These are phyloP conservation scores for Pestalotiopsis sp. DNA, from an alignment of 2,329 filamentous ascomycete species.

Conservation along the genomic window DNA sequence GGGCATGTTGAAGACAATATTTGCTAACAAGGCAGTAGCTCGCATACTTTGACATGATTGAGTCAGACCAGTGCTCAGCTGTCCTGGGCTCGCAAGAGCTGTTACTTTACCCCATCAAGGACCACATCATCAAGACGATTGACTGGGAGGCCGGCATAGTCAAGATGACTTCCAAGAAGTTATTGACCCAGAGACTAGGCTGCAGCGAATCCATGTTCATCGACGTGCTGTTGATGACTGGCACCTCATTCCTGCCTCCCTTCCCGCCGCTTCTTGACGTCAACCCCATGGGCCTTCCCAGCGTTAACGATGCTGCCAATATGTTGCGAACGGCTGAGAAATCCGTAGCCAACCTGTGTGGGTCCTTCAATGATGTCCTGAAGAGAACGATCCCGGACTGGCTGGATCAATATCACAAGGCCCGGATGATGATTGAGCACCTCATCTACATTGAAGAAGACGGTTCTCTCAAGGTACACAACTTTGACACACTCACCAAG, in stretches of 20 bases:
- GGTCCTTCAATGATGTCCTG: constrained; percentile 79
- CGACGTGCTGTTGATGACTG: constrained; percentile 81
- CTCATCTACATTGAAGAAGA: constrained; percentile 78
- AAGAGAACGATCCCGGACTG: constrained; percentile 74
- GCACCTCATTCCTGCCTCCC: constrained; percentile 76
- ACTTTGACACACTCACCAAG: constrained; percentile 72
- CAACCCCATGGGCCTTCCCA: constrained; percentile 58
- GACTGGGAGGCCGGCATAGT: constrained; percentile 73
- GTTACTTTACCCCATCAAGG: constrained; percentile 82
- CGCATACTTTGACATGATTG: constrained; percentile 73
- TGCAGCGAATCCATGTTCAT: constrained; percentile 74
- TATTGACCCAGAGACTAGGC: constrained; percentile 70
- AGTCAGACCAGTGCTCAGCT: constrained; percentile 71
- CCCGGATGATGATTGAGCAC: constrained; percentile 83
- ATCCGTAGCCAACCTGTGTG: constrained; percentile 72
- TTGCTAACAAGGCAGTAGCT: constrained; percentile 52
- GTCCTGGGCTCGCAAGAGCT: constrained; percentile 85
- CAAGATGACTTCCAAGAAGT: constrained; percentile 64
- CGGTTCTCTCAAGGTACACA: constrained; percentile 77
- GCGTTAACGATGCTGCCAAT: constrained; percentile 76
- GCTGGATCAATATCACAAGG: constrained; percentile 83
- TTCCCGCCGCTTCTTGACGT: constrained; percentile 77
- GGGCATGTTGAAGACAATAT: background rate
- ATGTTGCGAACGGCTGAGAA: constrained; percentile 73
- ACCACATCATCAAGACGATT: constrained; percentile 68